Base-by-base conservation (phyloP, 176 grass and related monocot species). In the Leersia perrieri region DNA sequence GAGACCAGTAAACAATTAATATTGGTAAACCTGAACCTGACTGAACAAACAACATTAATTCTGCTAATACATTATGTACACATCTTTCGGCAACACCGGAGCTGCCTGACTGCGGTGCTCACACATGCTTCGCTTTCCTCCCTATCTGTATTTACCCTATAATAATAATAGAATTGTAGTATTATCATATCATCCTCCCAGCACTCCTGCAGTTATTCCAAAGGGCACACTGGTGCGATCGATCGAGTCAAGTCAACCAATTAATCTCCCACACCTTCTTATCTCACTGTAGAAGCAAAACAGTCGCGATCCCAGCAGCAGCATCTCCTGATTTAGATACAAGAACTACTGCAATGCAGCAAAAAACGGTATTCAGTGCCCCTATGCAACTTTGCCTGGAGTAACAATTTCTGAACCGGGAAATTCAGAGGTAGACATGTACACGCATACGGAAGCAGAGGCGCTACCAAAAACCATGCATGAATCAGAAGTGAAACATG, bases 31-130 rank as follows among this genome's bases (percentile, higher is more conserved):
- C 33, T 32, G 55, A 76, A n/a, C 49, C 20, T 53, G 20, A 53
- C 49, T 53, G 49, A 53, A 79, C 75, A 82, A 82, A 84, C 44
- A 81, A 81, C 86, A 78, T 78, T 53, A 53, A 53, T 22, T 38
- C 38, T 77, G 20, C 66, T 64, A 67, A 29, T 85, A 88, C 77
- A 88, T 90, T 90, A 91, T 91, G 77, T 88, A 91, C 67, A 91
- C 71, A 77, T 80, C 29, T 80, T 63, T 51, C 2, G 3, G 53
- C 42, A 10, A 10, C 33, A 57, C 47, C 60, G 72, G 73, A 62
- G 70, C 63, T 77, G 81, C 35, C 66, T 77, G 81, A 45, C 66
- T 42, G 77, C 63, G n/a, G 74, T 42, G 31, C 67, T 73, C 67
- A 81, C 72, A 74, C 73, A 74, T 36, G 75, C 75, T 80, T 84